Base-by-base conservation (phyloP, 2,329 filamentous ascomycete species). In the Fusarium coffeatum region DNA sequence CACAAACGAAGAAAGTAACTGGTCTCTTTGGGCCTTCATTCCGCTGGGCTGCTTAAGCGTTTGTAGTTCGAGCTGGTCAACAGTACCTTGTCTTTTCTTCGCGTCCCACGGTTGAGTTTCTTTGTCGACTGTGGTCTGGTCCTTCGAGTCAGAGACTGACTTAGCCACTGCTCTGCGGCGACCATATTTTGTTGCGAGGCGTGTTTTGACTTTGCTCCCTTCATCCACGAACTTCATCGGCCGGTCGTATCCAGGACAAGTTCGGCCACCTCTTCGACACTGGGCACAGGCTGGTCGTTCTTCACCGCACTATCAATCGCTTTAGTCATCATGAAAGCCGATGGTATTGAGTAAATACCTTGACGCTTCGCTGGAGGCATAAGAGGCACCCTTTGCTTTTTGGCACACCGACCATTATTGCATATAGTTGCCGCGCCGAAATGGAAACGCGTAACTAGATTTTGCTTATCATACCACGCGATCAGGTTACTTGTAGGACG, bases 221-320 rank as follows among this genome's bases (percentile, higher is more conserved):
- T 56, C 54, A 1, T 56, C 54, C 2, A 56, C 54, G 5, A 56
- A 56, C 16, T 53, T 53, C 32, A 56, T 56, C 18, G 37, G 2
- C 0, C 54, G 16, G 1, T 18, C 25, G 7, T 53, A 53, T 11
- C 54, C 54, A 5, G 54, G 45, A 30, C 46, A 56, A 9, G 16
- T 16, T 18, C 54, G 45, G 0, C 54, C 46, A 27, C 54, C 54
- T 30, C 54, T 53, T 25, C 32, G 23, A 11, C 54, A 56, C 11
- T 56, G 54, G 0, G 23, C 1, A 6, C 54, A 56, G 5, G 15
- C 13, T 0, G 45, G 45, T 0, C 32, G 8, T 9, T 15, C n/a
- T 10, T 56, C 45, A 2, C 30, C 54, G 5, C 54, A 56, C 54
- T 56, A 5, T 7, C 6, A 1, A 5, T n/a, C 2, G 0, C 0